A percentile compares a stretch with the other conserved stretches of the same genome.
phyloP scores from a whole-genome alignment of 345 rosid species.

The Camelina sativa region DNA sequence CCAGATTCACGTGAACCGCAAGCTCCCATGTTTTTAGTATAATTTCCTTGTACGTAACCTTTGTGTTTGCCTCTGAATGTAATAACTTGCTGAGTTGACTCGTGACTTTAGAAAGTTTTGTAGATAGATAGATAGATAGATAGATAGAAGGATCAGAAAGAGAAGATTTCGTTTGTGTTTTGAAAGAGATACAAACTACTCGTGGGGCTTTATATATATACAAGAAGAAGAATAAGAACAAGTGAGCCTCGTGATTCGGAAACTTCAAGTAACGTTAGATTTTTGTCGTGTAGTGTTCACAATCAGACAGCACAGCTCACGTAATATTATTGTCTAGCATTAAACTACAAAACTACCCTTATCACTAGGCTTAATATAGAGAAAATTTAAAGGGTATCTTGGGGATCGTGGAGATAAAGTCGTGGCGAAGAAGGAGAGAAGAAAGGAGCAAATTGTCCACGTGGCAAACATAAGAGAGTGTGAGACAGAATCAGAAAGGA shows the following conservation, averaged over 20 bases:
- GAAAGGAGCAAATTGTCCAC: conserved; percentile 34
- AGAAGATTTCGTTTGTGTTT: conserved; percentile 39
- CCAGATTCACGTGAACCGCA: conserved; percentile 79
- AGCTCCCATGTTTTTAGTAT: conserved; percentile 58
- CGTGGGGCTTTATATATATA: conserved; percentile 33
- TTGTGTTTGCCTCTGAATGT: background rate
- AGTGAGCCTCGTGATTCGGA: conserved; percentile 41
- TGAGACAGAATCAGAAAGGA: conserved; percentile 35
- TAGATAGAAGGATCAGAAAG: background rate
- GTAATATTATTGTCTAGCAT: conserved; percentile 23
- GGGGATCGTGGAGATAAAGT: background rate
- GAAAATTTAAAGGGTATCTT: background rate
- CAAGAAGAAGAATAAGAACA: background rate
- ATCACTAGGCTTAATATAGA: background rate
- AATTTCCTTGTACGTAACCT: background rate
- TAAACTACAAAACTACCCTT: background rate
- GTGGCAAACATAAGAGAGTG: conserved; percentile 31
- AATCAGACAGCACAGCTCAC: conserved; percentile 40
- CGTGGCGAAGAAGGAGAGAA: conserved; percentile 43
- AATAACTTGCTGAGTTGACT: conserved; percentile 13
- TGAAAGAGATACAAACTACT: conserved; percentile 21
- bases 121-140: background rate
- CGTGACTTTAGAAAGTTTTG: conserved; percentile 10
- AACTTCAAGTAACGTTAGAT: conserved; percentile 32
- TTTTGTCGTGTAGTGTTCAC: conserved; percentile 33